phyloP scores from a whole-genome alignment of 768 basidiomycete genomes.

The Lactarius pseudohatsudake region DNA sequence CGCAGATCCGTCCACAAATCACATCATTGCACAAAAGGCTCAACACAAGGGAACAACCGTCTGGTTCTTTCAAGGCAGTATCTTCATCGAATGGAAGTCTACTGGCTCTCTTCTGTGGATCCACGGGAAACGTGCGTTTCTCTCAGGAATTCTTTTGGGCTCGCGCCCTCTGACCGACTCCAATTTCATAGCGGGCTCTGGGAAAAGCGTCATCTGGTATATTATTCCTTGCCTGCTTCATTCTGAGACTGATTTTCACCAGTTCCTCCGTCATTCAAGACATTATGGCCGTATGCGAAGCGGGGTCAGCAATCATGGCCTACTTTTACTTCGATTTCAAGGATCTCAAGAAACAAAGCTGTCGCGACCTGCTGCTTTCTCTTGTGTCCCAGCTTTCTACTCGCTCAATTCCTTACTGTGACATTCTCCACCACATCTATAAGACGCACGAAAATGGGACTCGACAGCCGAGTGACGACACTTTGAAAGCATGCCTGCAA shows the following conservation, averaged over 20 bases:
- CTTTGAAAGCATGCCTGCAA: neutral
- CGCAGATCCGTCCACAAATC: neutral
- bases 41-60: neutral
- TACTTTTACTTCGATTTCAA: neutral
- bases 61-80: neutral
- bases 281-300: neutral
- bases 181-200: neutral
- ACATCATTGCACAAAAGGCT: neutral
- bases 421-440: neutral
- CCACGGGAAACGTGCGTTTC: neutral
- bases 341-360: neutral
- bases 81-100: neutral
- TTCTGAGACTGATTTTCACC: neutral
- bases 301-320: neutral
- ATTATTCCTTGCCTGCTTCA: neutral
- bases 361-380: neutral
- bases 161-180: neutral
- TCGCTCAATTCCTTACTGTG: neutral
- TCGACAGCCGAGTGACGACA: neutral
- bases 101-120: neutral
- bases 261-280: neutral
- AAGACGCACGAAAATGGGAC: neutral
- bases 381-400: neutral
- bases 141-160: neutral
- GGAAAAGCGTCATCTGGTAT: neutral